These are phyloP conservation scores for Agastache rugosa DNA, from an alignment of 257 asterid species.

Conservation along the genomic window DNA sequence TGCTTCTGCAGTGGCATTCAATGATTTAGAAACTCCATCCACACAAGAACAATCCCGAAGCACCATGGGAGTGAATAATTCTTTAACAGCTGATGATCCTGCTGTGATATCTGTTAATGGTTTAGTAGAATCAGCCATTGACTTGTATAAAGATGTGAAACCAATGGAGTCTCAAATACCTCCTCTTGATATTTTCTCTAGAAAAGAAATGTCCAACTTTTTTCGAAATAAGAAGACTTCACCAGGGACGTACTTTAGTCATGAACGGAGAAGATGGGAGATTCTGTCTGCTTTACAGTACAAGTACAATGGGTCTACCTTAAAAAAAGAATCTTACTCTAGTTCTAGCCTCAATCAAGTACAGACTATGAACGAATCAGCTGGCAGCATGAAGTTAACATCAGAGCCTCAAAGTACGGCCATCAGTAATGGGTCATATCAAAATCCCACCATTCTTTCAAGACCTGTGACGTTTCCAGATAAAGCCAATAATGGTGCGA, in stretches of 20 bases:
- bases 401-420: slow-evolving; percentile 38
- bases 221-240: slow-evolving; percentile 64
- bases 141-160: slow-evolving; percentile 51
- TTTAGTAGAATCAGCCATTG: slow-evolving; percentile 40
- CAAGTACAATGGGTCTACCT: slow-evolving; percentile 43
- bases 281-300: slow-evolving; percentile 49
- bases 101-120: slow-evolving; percentile 35
- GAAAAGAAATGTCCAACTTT: slow-evolving; percentile 78
- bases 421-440: slow-evolving; percentile 42
- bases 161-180: slow-evolving; percentile 87
- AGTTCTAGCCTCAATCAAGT: slow-evolving; percentile 41
- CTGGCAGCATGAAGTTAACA: slow-evolving; percentile 39
- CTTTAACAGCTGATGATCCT: slow-evolving; percentile 35
- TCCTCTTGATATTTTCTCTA: slow-evolving; percentile 78
- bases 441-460: slow-evolving; percentile 39
- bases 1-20: slow-evolving; percentile 38
- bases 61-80: slow-evolving; percentile 38
- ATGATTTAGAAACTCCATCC: slow-evolving; percentile 43
- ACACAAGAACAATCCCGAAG: slow-evolving; percentile 35
- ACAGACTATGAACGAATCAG: slow-evolving; percentile 51
- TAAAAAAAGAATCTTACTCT: slow-evolving; percentile 45
- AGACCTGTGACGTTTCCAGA: slow-evolving; percentile 41
- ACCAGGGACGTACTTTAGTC: slow-evolving; percentile 67
- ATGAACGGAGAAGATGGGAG: slow-evolving; percentile 61
- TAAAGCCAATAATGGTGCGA: slow-evolving; percentile 41